Evolutionary conservation across 2,329 filamentous ascomycete genomes (phyloP).

Genomic region (Cercospora berteroae): DNA sequence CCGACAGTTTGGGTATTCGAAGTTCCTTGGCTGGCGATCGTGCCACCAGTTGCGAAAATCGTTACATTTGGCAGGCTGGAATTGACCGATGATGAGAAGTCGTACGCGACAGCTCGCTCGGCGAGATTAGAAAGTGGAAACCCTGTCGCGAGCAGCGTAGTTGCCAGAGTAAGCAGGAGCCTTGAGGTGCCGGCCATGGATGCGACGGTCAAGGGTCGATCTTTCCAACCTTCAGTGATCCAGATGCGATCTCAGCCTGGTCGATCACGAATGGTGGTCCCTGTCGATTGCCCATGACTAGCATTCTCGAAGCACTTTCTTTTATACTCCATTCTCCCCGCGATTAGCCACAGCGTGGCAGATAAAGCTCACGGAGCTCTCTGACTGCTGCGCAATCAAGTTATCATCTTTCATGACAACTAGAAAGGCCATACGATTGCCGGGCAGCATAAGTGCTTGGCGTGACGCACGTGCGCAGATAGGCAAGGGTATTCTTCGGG

Average conservation of each 20-base stretch:
- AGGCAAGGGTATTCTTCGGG: neutral
- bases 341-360: neutral
- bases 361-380: neutral
- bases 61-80: conserved; percentile 56
- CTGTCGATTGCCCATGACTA: neutral
- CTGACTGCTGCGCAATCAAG: neutral
- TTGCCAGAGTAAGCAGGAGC: neutral
- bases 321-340: neutral
- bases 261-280: neutral
- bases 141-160: neutral
- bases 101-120: conserved; percentile 5
- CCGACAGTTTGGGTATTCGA: conserved; percentile 54
- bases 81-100: conserved; percentile 37
- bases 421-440: neutral
- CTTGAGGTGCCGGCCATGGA: neutral
- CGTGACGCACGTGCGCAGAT: neutral
- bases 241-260: neutral
- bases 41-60: conserved; percentile 59
- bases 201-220: neutral
- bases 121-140: neutral
- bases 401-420: neutral
- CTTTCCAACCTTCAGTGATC: neutral
- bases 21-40: conserved; percentile 56
- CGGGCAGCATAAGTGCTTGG: neutral
- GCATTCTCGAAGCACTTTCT: neutral